Percentiles rank a stretch among this genome's conserved stretches.
Evolutionary conservation across 805 yeast genomes (phyloP).

Genomic region (Starmera caribaea): DNA sequence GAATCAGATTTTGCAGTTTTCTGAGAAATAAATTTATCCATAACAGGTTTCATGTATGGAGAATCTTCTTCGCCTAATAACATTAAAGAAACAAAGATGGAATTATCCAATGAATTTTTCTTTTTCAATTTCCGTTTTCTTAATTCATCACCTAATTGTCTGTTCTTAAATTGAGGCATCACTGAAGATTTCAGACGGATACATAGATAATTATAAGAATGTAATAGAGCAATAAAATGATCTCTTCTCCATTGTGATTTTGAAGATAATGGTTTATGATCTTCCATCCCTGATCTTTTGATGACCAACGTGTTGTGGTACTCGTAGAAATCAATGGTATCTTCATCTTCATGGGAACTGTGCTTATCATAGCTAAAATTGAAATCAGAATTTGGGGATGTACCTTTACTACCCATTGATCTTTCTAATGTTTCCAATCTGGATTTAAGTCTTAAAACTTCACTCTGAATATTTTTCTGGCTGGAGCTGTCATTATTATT

Average conservation of each 20-base stretch:
- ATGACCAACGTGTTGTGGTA: constrained; percentile 10
- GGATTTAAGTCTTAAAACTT: too few species aligned
- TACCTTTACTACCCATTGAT: too few species aligned
- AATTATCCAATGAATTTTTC: background rate
- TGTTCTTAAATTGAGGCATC: constrained; percentile 1
- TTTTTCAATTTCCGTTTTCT: background rate
- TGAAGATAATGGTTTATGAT: constrained; percentile 15
- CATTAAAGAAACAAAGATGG: background rate
- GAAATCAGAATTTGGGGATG: too few species aligned
- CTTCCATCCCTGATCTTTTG: constrained; percentile 19
- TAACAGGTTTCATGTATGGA: background rate
- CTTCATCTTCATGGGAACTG: constrained; percentile 1
- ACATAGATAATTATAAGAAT: constrained; percentile 14
- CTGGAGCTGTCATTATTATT: too few species aligned
- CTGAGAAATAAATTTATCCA: background rate
- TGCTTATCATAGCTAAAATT: too few species aligned
- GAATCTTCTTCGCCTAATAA: constrained; percentile 1
- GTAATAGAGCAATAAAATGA: constrained; percentile 12
- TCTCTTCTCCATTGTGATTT: constrained; percentile 13
- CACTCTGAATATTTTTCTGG: too few species aligned
- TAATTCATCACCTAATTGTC: constrained; percentile 4
- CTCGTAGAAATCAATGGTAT: constrained; percentile 13
- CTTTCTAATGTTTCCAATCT: too few species aligned
- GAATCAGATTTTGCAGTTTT: background rate
- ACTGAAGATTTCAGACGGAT: background rate